Evolutionary conservation across 2,329 filamentous ascomycete species (phyloP).

Genomic region (Aspergillus sp.): DNA sequence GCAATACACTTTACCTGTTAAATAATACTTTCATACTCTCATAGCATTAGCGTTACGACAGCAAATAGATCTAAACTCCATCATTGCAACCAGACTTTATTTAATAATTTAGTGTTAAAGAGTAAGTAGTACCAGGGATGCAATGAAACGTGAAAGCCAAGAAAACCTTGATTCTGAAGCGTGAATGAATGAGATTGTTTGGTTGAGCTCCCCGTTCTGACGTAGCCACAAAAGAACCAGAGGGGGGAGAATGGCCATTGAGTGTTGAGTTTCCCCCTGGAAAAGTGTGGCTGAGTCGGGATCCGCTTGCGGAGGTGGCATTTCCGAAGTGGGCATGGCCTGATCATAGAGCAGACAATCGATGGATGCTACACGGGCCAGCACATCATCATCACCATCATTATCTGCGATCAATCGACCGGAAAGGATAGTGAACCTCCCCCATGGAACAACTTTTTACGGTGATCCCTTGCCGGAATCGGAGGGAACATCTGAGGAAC

Average conservation of each 20-base stretch:
- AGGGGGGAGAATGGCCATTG: too few species aligned
- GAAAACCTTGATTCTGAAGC: too few species aligned
- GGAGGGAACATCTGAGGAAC: too few species aligned
- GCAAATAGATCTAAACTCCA: background rate
- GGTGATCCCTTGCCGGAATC: too few species aligned
- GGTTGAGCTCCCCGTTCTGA: too few species aligned
- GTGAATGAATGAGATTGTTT: too few species aligned
- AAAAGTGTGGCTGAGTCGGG: background rate
- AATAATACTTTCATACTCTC: background rate
- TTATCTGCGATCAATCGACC: background rate
- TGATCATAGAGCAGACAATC: background rate
- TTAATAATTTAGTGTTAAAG: too few species aligned
- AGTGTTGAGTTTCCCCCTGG: background rate
- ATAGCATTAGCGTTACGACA: background rate
- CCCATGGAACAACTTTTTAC: too few species aligned
- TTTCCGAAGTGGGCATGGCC: constrained; percentile 1
- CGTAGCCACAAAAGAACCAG: too few species aligned
- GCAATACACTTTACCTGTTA: background rate
- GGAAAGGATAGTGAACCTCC: too few species aligned
- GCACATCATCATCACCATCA: background rate
- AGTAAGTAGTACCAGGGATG: too few species aligned
- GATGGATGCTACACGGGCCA: background rate
- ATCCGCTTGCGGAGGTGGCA: constrained; percentile 1
- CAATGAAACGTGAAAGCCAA: too few species aligned
- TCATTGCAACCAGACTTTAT: background rate